Base-by-base conservation (phyloP, 768 basidiomycete species). In the Fistulinella prunicolor region DNA sequence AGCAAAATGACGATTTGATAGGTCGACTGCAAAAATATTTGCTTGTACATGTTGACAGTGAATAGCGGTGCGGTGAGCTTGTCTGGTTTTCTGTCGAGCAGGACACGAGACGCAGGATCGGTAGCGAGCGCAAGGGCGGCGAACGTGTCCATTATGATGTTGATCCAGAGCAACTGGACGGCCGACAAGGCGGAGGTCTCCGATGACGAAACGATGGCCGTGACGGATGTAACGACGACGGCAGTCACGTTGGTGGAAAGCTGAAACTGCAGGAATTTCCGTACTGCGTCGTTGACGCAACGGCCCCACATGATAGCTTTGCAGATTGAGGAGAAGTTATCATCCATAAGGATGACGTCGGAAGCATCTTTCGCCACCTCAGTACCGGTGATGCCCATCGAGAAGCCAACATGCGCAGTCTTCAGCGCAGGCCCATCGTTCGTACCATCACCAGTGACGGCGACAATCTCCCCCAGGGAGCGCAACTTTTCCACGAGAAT, bases 221-320 rank as follows among this genome's bases (percentile, higher is more conserved):
- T 83, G 50, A 95, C 80, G 58, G 92, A 94, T 10, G 95, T 97
- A 62, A 97, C 86, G 48, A 94, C 68, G 40, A 99, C 94, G 26
- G 96, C 96, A 6, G 94, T 94, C 51, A 98, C 82, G 73, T 99
- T 99, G 59, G 89, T 89, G 17, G 89, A 89, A 51, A 91, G 77
- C 69, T 93, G 93, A 78, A 96, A 96, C 72, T 97, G 95, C 50
- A 99, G 64, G 73, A 98, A 99, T 73, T 98, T 99, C 64, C 87
- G 85, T 42, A 98, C 96, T 0, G 94, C 84, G 61, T 99, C 96
- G 66, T 97, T 99, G 53, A 99, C 95, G 60, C 93, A 95, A 41
- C 96, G 89, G 36, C 96, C 96, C 95, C 96, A 98, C 76, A 96
- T 94, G 58, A 98, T 96, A 47, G 96, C 96, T 58, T 92, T 86